Conservation (phyloP, 306 rosid species). For the Quercus suber region DNA sequence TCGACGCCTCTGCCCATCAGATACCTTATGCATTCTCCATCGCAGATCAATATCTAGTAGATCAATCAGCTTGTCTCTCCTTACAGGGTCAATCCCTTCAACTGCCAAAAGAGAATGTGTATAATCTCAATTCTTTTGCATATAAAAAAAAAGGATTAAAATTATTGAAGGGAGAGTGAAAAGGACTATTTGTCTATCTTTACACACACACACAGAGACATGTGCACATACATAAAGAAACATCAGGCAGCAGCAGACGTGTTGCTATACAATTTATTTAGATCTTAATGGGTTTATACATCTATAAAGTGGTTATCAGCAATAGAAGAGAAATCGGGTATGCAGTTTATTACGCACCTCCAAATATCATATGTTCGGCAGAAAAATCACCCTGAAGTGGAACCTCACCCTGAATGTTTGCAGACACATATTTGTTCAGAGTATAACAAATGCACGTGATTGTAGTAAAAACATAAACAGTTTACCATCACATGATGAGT, state of each 20-base stretch:
- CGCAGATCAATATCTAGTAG: slow-evolving; percentile 84
- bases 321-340: not conserved
- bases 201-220: not conserved
- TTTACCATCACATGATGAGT: not conserved
- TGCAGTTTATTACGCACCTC: slow-evolving; percentile 53
- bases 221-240: not conserved
- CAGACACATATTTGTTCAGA: slow-evolving; percentile 24
- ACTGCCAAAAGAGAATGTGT: slow-evolving; percentile 48
- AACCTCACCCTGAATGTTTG: slow-evolving; percentile 75
- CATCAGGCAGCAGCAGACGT: slow-evolving; percentile 6
- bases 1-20: slow-evolving; percentile 95
- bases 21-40: slow-evolving; percentile 98
- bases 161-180: not conserved
- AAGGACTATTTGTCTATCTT: not conserved
- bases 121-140: slow-evolving; percentile 6
- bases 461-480: not conserved
- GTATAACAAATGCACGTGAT: not conserved
- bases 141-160: slow-evolving; percentile 9
- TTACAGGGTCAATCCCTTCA: slow-evolving; percentile 77
- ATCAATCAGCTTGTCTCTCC: slow-evolving; percentile 84
- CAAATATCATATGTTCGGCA: slow-evolving; percentile 97
- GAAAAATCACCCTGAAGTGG: slow-evolving; percentile 98
- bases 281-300: slow-evolving; percentile 5
- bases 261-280: slow-evolving; percentile 1
- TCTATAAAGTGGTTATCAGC: slow-evolving; percentile 2